These are phyloP conservation scores for Magnolia officinalis DNA, from an alignment of 164 flowering plant genomes.

Conservation along the genomic window DNA sequence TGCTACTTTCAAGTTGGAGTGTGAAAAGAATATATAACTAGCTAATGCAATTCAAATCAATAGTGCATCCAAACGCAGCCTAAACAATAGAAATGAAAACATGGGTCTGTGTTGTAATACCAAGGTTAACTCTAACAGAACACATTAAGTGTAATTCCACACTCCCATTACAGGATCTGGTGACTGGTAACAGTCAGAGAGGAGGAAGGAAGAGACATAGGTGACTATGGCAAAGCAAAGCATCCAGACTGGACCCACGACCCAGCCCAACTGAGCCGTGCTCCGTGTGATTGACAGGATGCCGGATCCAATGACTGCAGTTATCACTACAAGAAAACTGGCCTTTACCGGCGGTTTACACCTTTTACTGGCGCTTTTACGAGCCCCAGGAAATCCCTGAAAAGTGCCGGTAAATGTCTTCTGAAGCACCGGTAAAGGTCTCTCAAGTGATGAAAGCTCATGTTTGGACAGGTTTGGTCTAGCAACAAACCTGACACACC, in stretches of 20 bases:
- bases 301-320: slow-evolving; percentile 59
- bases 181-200: slow-evolving; percentile 50
- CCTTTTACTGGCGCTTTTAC: too few species aligned
- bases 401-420: too few species aligned
- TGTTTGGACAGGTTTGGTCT: too few species aligned
- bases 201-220: slow-evolving; percentile 38
- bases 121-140: slow-evolving; percentile 55
- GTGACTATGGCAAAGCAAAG: slow-evolving; percentile 54
- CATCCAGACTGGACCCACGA: slow-evolving; percentile 58
- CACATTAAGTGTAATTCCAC: slow-evolving; percentile 43
- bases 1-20: neutral
- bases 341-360: too few species aligned
- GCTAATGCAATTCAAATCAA: neutral
- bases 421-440: too few species aligned
- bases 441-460: too few species aligned
- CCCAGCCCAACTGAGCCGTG: slow-evolving; percentile 72
- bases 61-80: neutral
- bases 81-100: neutral
- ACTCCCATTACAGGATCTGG: slow-evolving; percentile 54
- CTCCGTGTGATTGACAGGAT: slow-evolving; percentile 80
- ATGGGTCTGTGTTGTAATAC: slow-evolving; percentile 24
- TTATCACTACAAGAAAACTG: too few species aligned
- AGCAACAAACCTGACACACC: too few species aligned
- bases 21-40: neutral
- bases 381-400: too few species aligned